These are phyloP conservation scores for Epichloe brachyelytri DNA, from an alignment of 2,329 filamentous ascomycete species.

Conservation along the genomic window DNA sequence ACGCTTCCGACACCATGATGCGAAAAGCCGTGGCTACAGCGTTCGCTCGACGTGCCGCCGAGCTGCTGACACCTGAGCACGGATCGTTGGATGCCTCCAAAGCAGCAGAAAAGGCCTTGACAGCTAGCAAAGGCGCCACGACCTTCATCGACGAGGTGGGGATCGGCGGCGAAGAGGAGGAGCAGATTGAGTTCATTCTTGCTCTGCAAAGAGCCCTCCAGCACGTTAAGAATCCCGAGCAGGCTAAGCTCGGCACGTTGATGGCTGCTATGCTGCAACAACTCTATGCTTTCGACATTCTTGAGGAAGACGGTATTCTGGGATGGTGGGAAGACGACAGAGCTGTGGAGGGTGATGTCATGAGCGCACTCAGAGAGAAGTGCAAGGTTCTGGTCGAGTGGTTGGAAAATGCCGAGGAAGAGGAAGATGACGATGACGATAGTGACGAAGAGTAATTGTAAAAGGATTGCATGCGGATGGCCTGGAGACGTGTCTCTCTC, in stretches of 20 bases:
- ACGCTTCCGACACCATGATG: slow-evolving; percentile 81
- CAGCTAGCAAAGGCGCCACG: slow-evolving; percentile 35
- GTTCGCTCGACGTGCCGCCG: slow-evolving; percentile 68
- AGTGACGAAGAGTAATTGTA: slow-evolving; percentile 17
- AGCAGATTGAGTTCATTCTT: slow-evolving; percentile 77
- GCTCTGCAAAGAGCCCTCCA: slow-evolving; percentile 70
- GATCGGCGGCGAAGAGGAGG: slow-evolving; percentile 51
- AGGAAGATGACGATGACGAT: slow-evolving; percentile 55
- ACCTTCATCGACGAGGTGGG: slow-evolving; percentile 48
- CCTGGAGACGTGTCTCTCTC: no score
- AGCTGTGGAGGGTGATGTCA: slow-evolving; percentile 51
- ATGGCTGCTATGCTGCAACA: slow-evolving; percentile 72
- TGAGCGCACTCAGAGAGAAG: slow-evolving; percentile 59
- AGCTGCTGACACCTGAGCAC: slow-evolving; percentile 43
- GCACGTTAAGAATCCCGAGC: slow-evolving; percentile 46
- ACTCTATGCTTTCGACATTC: slow-evolving; percentile 68
- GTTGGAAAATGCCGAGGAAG: slow-evolving; percentile 63
- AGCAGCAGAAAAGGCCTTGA: slow-evolving; percentile 51
- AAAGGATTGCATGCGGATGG: not conserved
- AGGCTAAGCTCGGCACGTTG: slow-evolving; percentile 41
- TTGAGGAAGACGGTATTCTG: slow-evolving; percentile 81
- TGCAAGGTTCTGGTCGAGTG: slow-evolving; percentile 73
- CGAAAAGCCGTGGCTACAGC: slow-evolving; percentile 75
- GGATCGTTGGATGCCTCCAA: slow-evolving; percentile 46
- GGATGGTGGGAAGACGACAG: slow-evolving; percentile 75